Conservation (phyloP, 139 green algal genomes). For the Asterochloris erici region DNA sequence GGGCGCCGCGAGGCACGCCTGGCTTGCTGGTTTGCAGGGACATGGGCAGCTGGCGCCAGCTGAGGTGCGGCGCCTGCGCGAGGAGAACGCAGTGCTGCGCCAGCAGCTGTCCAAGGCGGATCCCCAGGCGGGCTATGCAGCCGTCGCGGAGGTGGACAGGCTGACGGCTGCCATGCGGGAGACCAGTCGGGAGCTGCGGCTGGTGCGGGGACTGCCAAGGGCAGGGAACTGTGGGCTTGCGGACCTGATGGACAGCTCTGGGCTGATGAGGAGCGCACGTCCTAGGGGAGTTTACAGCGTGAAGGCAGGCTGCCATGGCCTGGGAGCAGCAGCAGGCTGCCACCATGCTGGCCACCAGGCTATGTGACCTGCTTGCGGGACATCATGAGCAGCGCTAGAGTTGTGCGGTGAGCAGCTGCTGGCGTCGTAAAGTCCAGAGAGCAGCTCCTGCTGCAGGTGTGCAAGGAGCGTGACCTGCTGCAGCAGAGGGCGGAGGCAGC, state of each 20-base stretch:
- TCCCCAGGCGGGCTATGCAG: constrained; percentile 1
- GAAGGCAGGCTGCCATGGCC: not conserved
- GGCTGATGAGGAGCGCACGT: no score
- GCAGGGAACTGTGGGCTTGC: no score
- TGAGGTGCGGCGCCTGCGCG: constrained; percentile 51
- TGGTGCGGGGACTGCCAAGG: constrained; percentile 18
- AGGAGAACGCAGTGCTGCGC: constrained; percentile 58
- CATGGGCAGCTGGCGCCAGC: constrained; percentile 1
- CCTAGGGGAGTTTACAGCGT: no score
- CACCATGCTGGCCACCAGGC: not conserved
- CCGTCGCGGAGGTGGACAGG: not conserved
- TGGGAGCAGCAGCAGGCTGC: not conserved
- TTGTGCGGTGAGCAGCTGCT: not conserved
- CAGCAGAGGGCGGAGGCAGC: constrained; percentile 39
- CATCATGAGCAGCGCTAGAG: not conserved
- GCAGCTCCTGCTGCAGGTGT: constrained; percentile 29
- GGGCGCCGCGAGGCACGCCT: no score
- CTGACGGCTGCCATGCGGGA: constrained; percentile 32
- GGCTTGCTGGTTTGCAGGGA: not conserved
- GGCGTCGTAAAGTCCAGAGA: no score
- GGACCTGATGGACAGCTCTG: no score
- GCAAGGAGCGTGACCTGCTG: constrained; percentile 68
- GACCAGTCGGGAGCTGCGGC: constrained; percentile 39
- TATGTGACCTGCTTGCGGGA: not conserved
- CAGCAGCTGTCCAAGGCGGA: constrained; percentile 26